Percentiles rank a stretch among this genome's conserved stretches.
These are phyloP conservation scores for Plantago ovata DNA, from an alignment of 257 asterid species.

Conservation along the genomic window DNA sequence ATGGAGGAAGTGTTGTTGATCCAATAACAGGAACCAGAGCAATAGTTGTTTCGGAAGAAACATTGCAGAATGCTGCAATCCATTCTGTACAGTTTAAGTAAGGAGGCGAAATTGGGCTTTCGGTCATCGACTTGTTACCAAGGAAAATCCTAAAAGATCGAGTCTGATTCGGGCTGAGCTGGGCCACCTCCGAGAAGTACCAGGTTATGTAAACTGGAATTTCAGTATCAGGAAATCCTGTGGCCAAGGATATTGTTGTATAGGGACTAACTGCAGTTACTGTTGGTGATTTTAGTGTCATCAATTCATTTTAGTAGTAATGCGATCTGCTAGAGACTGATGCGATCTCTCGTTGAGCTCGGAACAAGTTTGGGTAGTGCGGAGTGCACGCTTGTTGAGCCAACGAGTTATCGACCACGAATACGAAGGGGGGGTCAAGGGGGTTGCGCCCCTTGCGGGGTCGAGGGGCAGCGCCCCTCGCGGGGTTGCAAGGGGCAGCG, in stretches of 20 bases:
- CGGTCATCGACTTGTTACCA: neutral
- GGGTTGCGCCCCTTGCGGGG: too few relatives aligned
- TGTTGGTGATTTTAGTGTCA: too few relatives aligned
- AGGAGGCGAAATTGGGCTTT: conserved; percentile 33
- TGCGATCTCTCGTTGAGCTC: too few relatives aligned
- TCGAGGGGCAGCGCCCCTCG: too few relatives aligned
- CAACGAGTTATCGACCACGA: too few relatives aligned
- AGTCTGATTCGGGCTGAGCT: conserved; percentile 25
- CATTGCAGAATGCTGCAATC: conserved; percentile 19
- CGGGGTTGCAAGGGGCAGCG: too few relatives aligned
- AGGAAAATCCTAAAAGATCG: conserved; percentile 40
- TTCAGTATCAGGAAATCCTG: conserved; percentile 23
- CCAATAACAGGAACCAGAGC: conserved; percentile 31
- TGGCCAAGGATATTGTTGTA: neutral
- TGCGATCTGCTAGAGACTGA: too few relatives aligned
- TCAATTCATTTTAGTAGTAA: too few relatives aligned
- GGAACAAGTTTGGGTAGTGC: too few relatives aligned
- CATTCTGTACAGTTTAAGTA: conserved; percentile 25
- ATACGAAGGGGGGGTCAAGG: too few relatives aligned
- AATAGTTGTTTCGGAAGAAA: conserved; percentile 24
- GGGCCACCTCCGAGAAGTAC: conserved; percentile 55
- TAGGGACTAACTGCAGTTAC: conserved; percentile 19
- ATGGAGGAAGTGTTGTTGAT: conserved; percentile 61
- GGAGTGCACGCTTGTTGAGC: too few relatives aligned
- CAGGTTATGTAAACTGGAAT: conserved; percentile 38